Percentiles rank a stretch among this genome's conserved stretches.
These are phyloP conservation scores for Amanita pallidorosea DNA, from an alignment of 768 basidiomycete genomes.

Conservation along the genomic window DNA sequence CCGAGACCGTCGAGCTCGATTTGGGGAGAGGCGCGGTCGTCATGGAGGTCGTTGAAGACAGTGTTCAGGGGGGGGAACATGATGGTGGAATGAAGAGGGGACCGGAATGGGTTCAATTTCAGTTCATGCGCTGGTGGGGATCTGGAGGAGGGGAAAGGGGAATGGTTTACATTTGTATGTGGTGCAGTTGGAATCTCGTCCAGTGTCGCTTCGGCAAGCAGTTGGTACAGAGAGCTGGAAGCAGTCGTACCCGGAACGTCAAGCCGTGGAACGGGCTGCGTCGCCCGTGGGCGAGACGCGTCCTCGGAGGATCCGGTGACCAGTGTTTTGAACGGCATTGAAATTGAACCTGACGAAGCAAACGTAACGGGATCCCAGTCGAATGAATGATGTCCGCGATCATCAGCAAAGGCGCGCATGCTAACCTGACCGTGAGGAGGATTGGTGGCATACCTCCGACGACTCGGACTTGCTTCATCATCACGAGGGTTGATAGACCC, in stretches of 20 bases:
- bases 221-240: background rate
- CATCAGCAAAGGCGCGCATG: background rate
- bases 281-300: background rate
- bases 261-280: background rate
- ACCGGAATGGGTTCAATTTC: background rate
- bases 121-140: background rate
- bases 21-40: background rate
- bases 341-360: background rate
- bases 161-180: background rate
- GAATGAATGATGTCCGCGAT: background rate
- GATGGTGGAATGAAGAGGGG: background rate
- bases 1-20: background rate
- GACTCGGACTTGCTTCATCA: background rate
- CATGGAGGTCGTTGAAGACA: background rate
- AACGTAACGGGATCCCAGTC: background rate
- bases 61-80: background rate
- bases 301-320: background rate
- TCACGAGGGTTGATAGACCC: background rate
- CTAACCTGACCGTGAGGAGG: background rate
- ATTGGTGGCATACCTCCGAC: background rate
- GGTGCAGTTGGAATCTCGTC: background rate
- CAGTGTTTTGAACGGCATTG: background rate
- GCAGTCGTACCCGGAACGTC: background rate
- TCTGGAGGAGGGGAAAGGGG: too few species aligned
- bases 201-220: background rate